phyloP scores from a whole-genome alignment of 768 basidiomycete species.

The Phlebiopsis gigantea region DNA sequence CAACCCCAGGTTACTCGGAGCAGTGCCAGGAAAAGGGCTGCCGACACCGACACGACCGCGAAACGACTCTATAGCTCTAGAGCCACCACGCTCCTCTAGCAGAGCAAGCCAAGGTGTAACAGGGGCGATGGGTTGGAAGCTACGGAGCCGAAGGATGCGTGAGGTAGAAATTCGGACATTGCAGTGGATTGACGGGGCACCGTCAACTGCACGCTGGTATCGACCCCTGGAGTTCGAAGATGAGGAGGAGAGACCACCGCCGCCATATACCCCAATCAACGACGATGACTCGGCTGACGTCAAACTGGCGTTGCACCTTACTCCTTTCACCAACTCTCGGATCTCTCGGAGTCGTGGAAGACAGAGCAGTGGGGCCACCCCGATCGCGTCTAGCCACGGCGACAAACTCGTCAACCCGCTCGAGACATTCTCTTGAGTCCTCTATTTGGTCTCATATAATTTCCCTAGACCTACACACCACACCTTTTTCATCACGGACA shows the following conservation, averaged over 20 bases:
- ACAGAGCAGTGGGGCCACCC: conserved; percentile 27
- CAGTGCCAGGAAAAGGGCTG: conserved; percentile 48
- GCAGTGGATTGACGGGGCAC: conserved; percentile 66
- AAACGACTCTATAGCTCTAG: conserved; percentile 21
- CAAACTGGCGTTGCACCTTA: conserved; percentile 33
- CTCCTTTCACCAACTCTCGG: conserved; percentile 65
- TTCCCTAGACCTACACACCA: not conserved
- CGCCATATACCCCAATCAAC: conserved; percentile 23
- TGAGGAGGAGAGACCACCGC: conserved; percentile 27
- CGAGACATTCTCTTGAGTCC: not conserved
- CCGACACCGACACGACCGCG: conserved; percentile 28
- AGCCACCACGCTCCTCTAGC: conserved; percentile 33
- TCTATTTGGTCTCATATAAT: not conserved
- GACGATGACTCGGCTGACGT: conserved; percentile 27
- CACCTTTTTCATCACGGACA: not conserved
- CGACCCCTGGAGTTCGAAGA: conserved; percentile 38
- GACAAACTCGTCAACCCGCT: not conserved
- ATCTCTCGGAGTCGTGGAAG: conserved; percentile 50
- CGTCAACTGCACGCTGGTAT: conserved; percentile 58
- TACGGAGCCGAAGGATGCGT: conserved; percentile 53
- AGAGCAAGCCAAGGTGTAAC: conserved; percentile 31
- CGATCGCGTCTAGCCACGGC: not conserved
- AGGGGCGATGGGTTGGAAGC: conserved; percentile 53
- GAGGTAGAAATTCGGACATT: conserved; percentile 55
- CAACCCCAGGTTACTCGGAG: conserved; percentile 72